Evolutionary conservation across 148 eudicot genomes (phyloP).

Genomic region (Amaranthus cruentus): DNA sequence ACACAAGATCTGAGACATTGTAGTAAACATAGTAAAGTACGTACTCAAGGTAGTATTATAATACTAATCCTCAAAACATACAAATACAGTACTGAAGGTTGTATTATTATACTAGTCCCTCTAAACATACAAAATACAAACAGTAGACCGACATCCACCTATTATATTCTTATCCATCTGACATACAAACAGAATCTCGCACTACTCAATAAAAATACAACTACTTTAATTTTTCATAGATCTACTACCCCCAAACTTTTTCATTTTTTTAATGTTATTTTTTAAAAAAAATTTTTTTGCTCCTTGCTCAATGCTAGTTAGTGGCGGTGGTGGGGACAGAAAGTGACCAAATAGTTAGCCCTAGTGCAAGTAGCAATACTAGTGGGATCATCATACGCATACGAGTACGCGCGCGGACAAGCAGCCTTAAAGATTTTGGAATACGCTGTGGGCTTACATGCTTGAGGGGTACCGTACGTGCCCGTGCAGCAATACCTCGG

Average conservation of each 20-base stretch:
- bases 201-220: slow-evolving; percentile 17
- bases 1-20: background rate
- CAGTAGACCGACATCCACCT: slow-evolving; percentile 15
- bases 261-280: no score
- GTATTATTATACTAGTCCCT: background rate
- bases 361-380: slow-evolving; percentile 84
- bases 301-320: background rate
- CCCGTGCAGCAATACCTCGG: slow-evolving; percentile 94
- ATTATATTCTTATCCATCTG: slow-evolving; percentile 18
- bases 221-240: background rate
- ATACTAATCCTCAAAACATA: no score
- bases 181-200: slow-evolving; percentile 28
- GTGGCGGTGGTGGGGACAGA: slow-evolving; percentile 64
- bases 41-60: background rate
- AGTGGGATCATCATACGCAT: slow-evolving; percentile 98
- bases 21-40: background rate
- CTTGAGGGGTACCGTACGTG: slow-evolving; percentile 62
- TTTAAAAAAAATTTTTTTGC: background rate
- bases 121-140: background rate
- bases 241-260: background rate
- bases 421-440: slow-evolving; percentile 89
- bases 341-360: slow-evolving; percentile 73
- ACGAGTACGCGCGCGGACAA: slow-evolving; percentile 88
- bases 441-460: slow-evolving; percentile 91
- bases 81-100: no score